Conservation (phyloP, 2,329 filamentous ascomycete species). For the Raffaelea ambrosiae region DNA sequence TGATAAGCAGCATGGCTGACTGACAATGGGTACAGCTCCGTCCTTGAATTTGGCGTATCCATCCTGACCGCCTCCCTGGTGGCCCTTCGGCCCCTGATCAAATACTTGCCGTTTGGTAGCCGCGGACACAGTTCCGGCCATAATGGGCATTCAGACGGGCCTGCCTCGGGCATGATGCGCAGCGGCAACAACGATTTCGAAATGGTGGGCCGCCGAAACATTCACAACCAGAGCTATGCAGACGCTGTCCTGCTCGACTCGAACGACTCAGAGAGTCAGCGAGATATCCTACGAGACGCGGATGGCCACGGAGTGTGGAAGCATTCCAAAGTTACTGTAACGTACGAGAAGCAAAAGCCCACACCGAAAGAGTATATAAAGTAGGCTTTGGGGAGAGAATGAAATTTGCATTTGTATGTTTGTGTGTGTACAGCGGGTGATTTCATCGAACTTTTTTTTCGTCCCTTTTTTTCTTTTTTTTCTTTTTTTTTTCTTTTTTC, state of each 20-base stretch:
- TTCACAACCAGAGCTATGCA: not conserved
- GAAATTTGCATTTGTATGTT: too few species aligned
- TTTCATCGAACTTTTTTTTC: too few species aligned
- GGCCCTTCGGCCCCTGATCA: slow-evolving; percentile 1
- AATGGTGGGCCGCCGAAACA: not conserved
- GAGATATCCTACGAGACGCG: not conserved
- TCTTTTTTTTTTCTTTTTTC: too few species aligned
- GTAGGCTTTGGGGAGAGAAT: too few species aligned
- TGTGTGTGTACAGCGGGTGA: too few species aligned
- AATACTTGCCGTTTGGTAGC: slow-evolving; percentile 1
- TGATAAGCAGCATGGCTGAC: too few species aligned
- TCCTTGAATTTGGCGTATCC: not conserved
- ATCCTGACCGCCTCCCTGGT: slow-evolving; percentile 1
- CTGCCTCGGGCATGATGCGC: too few species aligned
- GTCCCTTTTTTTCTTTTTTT: too few species aligned
- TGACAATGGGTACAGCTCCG: not conserved
- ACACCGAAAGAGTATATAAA: not conserved
- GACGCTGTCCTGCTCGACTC: not conserved
- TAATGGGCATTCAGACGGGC: not conserved
- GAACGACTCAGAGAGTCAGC: not conserved
- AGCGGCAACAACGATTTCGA: not conserved
- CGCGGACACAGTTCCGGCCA: not conserved
- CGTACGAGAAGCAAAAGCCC: not conserved
- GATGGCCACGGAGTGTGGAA: not conserved
- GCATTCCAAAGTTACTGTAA: not conserved